Evolutionary conservation across 768 basidiomycete genomes (phyloP).

Genomic region (Suillus sp.): DNA sequence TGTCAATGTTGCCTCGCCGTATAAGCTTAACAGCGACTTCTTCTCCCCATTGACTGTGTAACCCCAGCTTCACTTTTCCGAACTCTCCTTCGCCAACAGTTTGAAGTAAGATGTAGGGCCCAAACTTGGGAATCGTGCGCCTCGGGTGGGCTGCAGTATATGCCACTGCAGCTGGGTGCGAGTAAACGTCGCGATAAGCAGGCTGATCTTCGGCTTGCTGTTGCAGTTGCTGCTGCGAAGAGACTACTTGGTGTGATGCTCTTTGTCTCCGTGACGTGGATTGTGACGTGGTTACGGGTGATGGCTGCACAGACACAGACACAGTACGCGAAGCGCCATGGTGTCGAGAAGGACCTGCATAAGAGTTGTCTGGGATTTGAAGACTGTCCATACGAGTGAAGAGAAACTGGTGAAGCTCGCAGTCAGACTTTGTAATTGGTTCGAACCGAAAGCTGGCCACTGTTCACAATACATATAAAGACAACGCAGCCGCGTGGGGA

Average conservation of each 20-base stretch:
- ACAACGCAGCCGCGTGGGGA: slow-evolving; percentile 23
- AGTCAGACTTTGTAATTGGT: slow-evolving; percentile 14
- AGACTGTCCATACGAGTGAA: slow-evolving; percentile 34
- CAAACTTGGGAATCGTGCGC: slow-evolving; percentile 90
- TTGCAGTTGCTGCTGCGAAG: slow-evolving; percentile 45
- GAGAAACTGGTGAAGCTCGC: slow-evolving; percentile 9
- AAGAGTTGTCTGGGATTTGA: slow-evolving; percentile 47
- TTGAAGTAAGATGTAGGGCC: slow-evolving; percentile 92
- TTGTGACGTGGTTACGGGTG: slow-evolving; percentile 44
- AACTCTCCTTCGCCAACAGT: slow-evolving; percentile 99
- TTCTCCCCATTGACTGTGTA: slow-evolving; percentile 92
- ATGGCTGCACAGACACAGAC: slow-evolving; percentile 58
- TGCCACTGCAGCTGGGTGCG: slow-evolving; percentile 83
- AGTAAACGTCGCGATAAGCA: slow-evolving; percentile 72
- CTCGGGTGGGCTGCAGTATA: slow-evolving; percentile 81
- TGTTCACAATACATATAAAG: slow-evolving; percentile 22
- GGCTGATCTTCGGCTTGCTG: slow-evolving; percentile 45
- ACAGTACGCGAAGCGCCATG: slow-evolving; percentile 49
- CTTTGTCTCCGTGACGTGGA: slow-evolving; percentile 58
- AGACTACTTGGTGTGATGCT: slow-evolving; percentile 72
- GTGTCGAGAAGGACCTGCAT: slow-evolving; percentile 49
- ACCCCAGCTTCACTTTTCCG: slow-evolving; percentile 97
- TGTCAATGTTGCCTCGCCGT: slow-evolving; percentile 89
- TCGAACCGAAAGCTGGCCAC: slow-evolving; percentile 13
- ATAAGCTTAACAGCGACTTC: slow-evolving; percentile 99